Base-by-base conservation (phyloP, 345 rosid genomes). In the Raphanus raphanistrum region DNA sequence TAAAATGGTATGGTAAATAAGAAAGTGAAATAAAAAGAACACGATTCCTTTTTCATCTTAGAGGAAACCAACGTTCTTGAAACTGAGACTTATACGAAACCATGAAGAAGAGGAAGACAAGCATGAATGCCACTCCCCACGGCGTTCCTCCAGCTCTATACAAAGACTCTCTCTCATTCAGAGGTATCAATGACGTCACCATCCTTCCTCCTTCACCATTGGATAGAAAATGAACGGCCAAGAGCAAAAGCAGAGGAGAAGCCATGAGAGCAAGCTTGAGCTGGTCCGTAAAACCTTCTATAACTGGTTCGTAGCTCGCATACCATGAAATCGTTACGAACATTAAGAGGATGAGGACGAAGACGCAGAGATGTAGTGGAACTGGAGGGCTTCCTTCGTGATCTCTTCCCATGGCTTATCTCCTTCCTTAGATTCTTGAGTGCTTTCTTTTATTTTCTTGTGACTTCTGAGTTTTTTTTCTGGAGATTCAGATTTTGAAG, bases 61-160 rank as follows among this genome's bases (percentile, higher is more conserved):
- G 77, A 66, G 89, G 88, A 67, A 87, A 89, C 89, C 89, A 87
- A 35, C 84, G 82, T 81, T 89, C 88, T 64, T 82, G 86, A 29
- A 89, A 81, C 31, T 77, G 83, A 71, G 90, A 87, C 67, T 87
- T 89, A 69, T 86, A 86, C 57, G 89, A 85, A 41, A 87, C 73
- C 87, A 87, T 83, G 77, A 85, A 82, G 28, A 87, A 35, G 63
- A 89, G 85, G 65, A 87, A 81, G 16, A 86, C 86, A 4, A 89
- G 86, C 32, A 87, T 28, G 60, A 86, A 81, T 11, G 76, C 89
- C 9, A 84, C 86, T 9, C 89, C 89, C 89, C 90, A 87, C 0
- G 93, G 80, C 54, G 85, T 81, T 50, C 86, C 90, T 72, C 89
- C 90, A 1, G 87, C 90, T 58, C 77, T 75, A 57, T 84, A 83